These are phyloP conservation scores for Colletotrichum destructivum DNA, from an alignment of 2,329 filamentous ascomycete species.

Conservation along the genomic window DNA sequence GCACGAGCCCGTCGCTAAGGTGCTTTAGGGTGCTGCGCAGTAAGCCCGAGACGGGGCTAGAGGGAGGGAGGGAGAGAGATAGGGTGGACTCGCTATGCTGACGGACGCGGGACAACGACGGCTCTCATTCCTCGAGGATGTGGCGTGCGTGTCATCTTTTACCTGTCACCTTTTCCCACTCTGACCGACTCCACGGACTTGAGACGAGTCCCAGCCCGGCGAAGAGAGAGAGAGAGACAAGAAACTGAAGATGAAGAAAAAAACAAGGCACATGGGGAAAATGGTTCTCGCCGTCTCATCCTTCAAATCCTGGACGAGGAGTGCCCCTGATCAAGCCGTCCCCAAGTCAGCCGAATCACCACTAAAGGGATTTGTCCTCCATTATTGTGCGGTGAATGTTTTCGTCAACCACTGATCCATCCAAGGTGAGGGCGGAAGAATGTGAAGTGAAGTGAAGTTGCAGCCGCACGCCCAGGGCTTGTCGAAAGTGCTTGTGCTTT, in stretches of 20 bases:
- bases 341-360: neutral
- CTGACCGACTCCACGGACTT: constrained; percentile 25
- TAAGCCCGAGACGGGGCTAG: constrained; percentile 9
- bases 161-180: constrained; percentile 9
- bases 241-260: neutral
- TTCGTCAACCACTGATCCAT: constrained; percentile 13
- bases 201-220: constrained; percentile 32
- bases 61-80: too few species aligned
- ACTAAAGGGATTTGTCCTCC: neutral
- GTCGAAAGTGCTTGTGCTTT: neutral
- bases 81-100: neutral
- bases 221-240: neutral
- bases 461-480: neutral
- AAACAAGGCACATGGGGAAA: too few species aligned
- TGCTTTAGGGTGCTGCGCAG: constrained; percentile 14
- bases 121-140: neutral
- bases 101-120: too few species aligned
- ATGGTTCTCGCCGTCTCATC: constrained; percentile 16
- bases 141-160: constrained; percentile 2
- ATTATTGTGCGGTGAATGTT: neutral
- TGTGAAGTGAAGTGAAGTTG: neutral
- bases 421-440: neutral
- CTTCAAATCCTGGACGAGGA: constrained; percentile 22
- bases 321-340: neutral
- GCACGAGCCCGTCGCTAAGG: constrained; percentile 15